Evolutionary conservation across 805 yeast species (phyloP).

Genomic region (Scheffersomyces amazonensis): DNA sequence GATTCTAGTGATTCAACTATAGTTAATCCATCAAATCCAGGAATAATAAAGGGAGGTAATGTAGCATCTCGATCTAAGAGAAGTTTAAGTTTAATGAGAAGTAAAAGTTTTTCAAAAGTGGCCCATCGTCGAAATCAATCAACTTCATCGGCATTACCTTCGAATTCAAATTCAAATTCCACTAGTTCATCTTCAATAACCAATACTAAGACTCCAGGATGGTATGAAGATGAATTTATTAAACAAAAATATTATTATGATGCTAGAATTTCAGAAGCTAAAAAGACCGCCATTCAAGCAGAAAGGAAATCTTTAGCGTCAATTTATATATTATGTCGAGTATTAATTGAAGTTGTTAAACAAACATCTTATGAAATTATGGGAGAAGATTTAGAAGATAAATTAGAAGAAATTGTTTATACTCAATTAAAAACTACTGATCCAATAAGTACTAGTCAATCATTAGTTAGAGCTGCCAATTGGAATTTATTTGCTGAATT

Average conservation of each 20-base stretch:
- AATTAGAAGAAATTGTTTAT: conserved; percentile 90
- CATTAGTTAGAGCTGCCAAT: conserved; percentile 80
- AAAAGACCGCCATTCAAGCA: conserved; percentile 73
- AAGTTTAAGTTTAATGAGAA: conserved; percentile 38
- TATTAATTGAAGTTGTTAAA: conserved; percentile 84
- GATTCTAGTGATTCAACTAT: conserved; percentile 1
- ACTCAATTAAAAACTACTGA: conserved; percentile 86
- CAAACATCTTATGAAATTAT: conserved; percentile 74
- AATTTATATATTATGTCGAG: conserved; percentile 86
- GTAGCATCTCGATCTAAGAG: conserved; percentile 26
- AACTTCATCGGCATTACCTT: conserved; percentile 33
- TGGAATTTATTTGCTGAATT: conserved; percentile 91
- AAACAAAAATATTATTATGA: conserved; percentile 26
- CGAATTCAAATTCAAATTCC: conserved; percentile 2
- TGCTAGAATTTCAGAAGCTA: conserved; percentile 40
- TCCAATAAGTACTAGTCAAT: conserved; percentile 60
- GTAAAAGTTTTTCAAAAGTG: conserved; percentile 35
- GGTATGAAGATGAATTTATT: conserved; percentile 9
- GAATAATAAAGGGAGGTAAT: conserved; percentile 10
- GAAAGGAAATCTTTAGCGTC: conserved; percentile 85
- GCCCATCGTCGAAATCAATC: conserved; percentile 51
- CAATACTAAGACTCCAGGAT: background rate
- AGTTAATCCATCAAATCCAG: conserved; percentile 11
- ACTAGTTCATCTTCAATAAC: conserved; percentile 1
- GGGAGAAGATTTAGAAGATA: conserved; percentile 77